Evolutionary conservation across 2,329 filamentous ascomycete species (phyloP).

Genomic region (Tolypocladium nubicola): DNA sequence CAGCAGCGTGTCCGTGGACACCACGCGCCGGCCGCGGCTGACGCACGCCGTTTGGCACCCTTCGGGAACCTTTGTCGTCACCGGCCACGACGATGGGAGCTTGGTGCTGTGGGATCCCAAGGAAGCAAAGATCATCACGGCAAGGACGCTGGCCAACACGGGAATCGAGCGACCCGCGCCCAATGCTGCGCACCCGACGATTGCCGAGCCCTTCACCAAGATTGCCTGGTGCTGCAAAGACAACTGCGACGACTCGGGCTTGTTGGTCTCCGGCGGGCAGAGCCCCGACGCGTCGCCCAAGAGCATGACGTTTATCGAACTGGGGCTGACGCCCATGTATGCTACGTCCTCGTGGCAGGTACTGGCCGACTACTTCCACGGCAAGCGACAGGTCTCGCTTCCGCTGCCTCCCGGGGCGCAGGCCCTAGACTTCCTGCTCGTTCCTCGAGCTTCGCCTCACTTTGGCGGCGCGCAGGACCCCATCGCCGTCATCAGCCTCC

Average conservation of each 20-base stretch:
- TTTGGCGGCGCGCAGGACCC: slow-evolving; percentile 85
- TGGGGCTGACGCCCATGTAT: slow-evolving; percentile 83
- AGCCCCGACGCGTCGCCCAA: slow-evolving; percentile 56
- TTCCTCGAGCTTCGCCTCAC: slow-evolving; percentile 75
- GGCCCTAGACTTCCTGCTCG: slow-evolving; percentile 69
- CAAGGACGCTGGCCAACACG: slow-evolving; percentile 65
- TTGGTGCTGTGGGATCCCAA: slow-evolving; percentile 91
- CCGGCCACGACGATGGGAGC: slow-evolving; percentile 81
- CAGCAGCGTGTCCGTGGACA: slow-evolving; percentile 52
- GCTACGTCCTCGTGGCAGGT: slow-evolving; percentile 84
- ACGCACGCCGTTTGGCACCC: slow-evolving; percentile 91
- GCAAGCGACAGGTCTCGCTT: slow-evolving; percentile 62
- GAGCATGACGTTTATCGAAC: slow-evolving; percentile 78
- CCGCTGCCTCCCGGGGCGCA: slow-evolving; percentile 68
- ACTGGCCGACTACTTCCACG: slow-evolving; percentile 66
- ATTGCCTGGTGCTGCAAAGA: slow-evolving; percentile 90
- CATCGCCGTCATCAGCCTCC: slow-evolving; percentile 67
- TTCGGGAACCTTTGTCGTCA: slow-evolving; percentile 79
- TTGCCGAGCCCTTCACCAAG: slow-evolving; percentile 65
- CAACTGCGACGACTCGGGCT: slow-evolving; percentile 85
- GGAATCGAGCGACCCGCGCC: slow-evolving; percentile 59
- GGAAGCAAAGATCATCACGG: slow-evolving; percentile 74
- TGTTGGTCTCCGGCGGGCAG: slow-evolving; percentile 77
- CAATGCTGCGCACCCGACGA: slow-evolving; percentile 37
- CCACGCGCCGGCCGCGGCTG: slow-evolving; percentile 59